Percentiles rank a stretch among this genome's conserved stretches.
Evolutionary conservation across 208 protist genomes (phyloP).

Genomic region (Acanthamoeba lugdunensis): DNA sequence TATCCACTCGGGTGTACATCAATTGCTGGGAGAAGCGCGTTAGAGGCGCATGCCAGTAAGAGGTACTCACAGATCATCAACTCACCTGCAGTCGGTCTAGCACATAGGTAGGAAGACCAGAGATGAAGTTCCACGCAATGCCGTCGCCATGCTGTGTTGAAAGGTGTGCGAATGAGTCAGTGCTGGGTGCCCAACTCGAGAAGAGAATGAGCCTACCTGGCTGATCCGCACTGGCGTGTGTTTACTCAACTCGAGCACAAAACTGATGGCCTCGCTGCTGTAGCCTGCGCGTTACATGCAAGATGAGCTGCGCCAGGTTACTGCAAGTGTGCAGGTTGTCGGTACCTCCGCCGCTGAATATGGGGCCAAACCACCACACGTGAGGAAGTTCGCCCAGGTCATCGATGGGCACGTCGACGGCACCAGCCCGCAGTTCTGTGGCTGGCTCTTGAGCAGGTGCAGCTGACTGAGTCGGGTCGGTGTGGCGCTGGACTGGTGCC

Average conservation of each 20-base stretch:
- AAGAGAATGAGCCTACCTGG: background rate
- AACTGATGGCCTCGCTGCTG: constrained; percentile 70
- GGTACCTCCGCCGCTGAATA: constrained; percentile 64
- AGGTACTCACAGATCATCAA: background rate
- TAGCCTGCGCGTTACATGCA: constrained; percentile 13
- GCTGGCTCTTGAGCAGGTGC: too few relatives aligned
- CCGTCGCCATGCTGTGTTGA: constrained; percentile 55
- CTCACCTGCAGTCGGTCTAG: background rate
- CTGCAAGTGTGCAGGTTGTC: background rate
- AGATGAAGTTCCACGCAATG: background rate
- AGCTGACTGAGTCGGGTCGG: background rate
- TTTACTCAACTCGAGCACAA: constrained; percentile 67
- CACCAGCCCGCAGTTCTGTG: background rate
- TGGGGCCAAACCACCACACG: constrained; percentile 64
- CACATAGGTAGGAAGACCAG: background rate
- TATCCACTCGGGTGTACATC: background rate
- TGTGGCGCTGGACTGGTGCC: background rate
- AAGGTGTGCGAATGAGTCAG: background rate
- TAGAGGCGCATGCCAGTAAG: background rate
- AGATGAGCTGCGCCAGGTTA: background rate
- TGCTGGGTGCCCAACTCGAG: background rate
- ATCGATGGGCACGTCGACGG: background rate
- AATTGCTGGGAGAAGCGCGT: background rate
- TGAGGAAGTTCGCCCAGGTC: constrained; percentile 23
- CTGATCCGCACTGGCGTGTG: background rate